These are phyloP conservation scores for Carex cristatella DNA, from an alignment of 176 grass and related monocot species.

Conservation along the genomic window DNA sequence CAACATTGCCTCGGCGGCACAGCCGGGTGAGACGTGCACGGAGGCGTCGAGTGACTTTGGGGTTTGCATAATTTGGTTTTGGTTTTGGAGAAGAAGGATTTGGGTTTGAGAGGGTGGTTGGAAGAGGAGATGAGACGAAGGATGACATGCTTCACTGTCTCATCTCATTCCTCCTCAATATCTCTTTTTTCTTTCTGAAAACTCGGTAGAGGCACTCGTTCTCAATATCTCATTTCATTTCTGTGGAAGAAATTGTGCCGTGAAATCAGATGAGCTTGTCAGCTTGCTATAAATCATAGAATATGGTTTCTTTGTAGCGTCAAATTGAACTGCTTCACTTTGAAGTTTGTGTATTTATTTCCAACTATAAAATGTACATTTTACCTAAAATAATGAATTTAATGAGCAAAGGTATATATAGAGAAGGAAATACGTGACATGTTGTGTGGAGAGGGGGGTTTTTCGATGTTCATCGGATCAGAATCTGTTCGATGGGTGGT, in stretches of 20 bases:
- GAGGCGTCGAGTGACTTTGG: neutral
- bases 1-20: conserved; percentile 71
- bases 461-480: too few species aligned
- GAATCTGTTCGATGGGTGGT: too few species aligned
- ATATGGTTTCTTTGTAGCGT: neutral
- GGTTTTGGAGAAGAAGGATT: conserved; percentile 11
- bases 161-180: conserved; percentile 16
- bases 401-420: neutral
- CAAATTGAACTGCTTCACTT: too few species aligned
- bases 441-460: too few species aligned
- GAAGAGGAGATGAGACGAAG: conserved; percentile 26
- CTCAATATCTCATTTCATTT: too few species aligned
- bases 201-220: too few species aligned
- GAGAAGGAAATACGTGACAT: too few species aligned
- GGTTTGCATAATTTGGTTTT: neutral
- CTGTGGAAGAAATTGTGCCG: neutral
- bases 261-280: neutral
- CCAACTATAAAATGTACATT: neutral
- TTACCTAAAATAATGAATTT: neutral
- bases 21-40: conserved; percentile 47
- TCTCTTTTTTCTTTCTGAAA: neutral
- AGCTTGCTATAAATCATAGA: neutral
- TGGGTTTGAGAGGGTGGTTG: neutral
- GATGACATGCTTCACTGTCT: conserved; percentile 36
- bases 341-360: too few species aligned